Conservation (phyloP, 352 stramenopile genomes). For the Blastocystis sp. region DNA sequence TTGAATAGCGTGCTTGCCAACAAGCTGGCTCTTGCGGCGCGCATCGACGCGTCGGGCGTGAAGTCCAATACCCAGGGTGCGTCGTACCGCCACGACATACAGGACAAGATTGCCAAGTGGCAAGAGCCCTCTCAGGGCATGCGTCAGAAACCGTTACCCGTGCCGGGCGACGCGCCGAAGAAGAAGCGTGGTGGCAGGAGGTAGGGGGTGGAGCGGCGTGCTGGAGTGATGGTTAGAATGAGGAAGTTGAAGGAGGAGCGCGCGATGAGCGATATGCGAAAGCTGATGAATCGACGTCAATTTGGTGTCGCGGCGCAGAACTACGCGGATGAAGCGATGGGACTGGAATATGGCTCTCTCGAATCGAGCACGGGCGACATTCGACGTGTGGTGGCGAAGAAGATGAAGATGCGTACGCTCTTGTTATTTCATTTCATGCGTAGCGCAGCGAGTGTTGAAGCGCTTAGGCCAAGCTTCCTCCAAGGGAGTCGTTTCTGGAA, state of each 20-base stretch:
- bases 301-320: conserved; percentile 91
- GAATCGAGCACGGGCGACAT: conserved; percentile 77
- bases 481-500: conserved; percentile 61
- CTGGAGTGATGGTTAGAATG: conserved; percentile 76
- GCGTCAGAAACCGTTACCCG: conserved; percentile 93
- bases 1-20: conserved; percentile 85
- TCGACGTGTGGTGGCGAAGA: conserved; percentile 51
- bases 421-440: not conserved
- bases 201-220: conserved; percentile 80
- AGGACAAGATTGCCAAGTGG: conserved; percentile 93
- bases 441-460: conserved; percentile 65
- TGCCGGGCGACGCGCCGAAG: conserved; percentile 90
- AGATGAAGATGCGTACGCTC: conserved; percentile 74
- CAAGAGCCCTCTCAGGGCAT: conserved; percentile 94
- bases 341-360: conserved; percentile 89
- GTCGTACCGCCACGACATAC: conserved; percentile 87
- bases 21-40: conserved; percentile 87
- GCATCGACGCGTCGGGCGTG: conserved; percentile 87
- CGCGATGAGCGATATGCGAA: conserved; percentile 94
- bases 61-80: conserved; percentile 79
- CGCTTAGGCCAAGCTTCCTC: conserved; percentile 22
- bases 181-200: conserved; percentile 90
- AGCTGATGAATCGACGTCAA: conserved; percentile 91
- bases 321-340: conserved; percentile 97
- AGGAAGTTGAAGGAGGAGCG: conserved; percentile 95